phyloP scores from a whole-genome alignment of 176 grass and related monocot genomes.

The Lolium rigidum region DNA sequence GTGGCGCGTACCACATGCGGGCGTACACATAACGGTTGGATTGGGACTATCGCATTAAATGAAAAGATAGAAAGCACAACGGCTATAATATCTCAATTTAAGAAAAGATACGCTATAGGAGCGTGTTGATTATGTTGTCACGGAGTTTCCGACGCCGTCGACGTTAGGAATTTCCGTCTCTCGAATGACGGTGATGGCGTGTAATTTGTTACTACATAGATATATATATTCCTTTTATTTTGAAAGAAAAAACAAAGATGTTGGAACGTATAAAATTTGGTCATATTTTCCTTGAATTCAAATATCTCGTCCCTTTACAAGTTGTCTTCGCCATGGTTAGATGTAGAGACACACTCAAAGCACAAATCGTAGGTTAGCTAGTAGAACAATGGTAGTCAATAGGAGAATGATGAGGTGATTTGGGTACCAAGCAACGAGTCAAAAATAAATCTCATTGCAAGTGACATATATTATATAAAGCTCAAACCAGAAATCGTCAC shows the following conservation, averaged over 20 bases:
- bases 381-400: background rate
- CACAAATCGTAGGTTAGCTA: background rate
- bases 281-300: background rate
- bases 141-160: background rate
- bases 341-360: background rate
- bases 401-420: background rate
- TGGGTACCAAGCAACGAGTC: background rate
- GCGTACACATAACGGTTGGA: background rate
- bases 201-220: background rate
- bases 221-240: background rate
- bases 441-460: no score
- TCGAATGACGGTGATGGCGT: background rate
- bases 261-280: background rate
- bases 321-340: no score
- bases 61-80: background rate
- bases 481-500: background rate
- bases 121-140: background rate
- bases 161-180: no score
- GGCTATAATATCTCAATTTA: background rate
- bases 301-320: background rate
- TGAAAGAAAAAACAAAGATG: background rate
- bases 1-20: accelerated
- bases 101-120: no score
- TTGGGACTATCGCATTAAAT: background rate
- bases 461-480: no score